Conservation (phyloP, 768 basidiomycete genomes). For the Pholiota conissans region DNA sequence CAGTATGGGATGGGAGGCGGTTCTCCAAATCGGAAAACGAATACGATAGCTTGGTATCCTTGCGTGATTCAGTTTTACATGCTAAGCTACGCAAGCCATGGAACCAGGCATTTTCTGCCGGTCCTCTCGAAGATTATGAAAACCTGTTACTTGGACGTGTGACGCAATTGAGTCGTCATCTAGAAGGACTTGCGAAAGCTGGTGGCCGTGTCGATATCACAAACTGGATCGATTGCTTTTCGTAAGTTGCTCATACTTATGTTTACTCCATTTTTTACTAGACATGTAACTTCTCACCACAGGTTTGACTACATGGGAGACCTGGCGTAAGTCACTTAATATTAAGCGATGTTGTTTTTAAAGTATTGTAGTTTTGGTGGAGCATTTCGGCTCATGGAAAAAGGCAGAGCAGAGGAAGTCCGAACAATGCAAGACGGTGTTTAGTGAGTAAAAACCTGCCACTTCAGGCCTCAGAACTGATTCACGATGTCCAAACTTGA, state of each 20-base stretch:
- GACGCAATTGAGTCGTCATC: too few relatives aligned
- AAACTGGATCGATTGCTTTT: background rate
- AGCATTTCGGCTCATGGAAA: too few relatives aligned
- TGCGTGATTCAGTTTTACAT: slow-evolving; percentile 31
- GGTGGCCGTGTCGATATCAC: background rate
- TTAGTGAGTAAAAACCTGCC: too few relatives aligned
- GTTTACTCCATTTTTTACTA: background rate
- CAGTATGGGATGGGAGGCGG: slow-evolving; percentile 30
- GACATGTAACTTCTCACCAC: background rate
- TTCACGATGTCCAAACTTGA: too few relatives aligned
- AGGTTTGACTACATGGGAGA: too few relatives aligned
- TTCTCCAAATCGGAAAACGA: slow-evolving; percentile 10
- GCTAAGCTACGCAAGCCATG: slow-evolving; percentile 34
- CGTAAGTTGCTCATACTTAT: background rate
- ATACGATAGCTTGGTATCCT: slow-evolving; percentile 24
- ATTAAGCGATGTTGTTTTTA: too few relatives aligned
- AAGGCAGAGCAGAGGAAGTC: too few relatives aligned
- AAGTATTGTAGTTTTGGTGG: too few relatives aligned
- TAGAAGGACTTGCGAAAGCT: background rate
- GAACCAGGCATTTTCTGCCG: slow-evolving; percentile 34
- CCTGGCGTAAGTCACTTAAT: too few relatives aligned
- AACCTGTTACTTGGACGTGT: too few relatives aligned
- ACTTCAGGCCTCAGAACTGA: too few relatives aligned
- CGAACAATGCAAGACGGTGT: too few relatives aligned
- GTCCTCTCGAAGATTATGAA: slow-evolving; percentile 12